Base-by-base conservation (phyloP, 2,329 filamentous ascomycete genomes). In the Fusarium anthophilum region DNA sequence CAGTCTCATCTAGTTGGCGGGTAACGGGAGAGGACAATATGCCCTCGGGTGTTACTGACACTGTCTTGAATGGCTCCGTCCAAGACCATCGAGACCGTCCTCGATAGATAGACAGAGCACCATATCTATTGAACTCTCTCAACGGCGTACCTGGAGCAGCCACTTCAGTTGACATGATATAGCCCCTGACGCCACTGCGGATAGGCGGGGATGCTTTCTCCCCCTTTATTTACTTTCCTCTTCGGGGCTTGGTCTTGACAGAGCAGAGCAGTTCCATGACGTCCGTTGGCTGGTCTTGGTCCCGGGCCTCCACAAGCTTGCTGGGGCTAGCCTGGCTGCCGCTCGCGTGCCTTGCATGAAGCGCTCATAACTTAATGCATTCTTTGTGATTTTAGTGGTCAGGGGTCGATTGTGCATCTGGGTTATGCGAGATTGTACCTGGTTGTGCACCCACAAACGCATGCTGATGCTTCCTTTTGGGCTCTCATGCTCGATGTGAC, bases 181-280 rank as follows among this genome's bases (percentile, higher is more conserved):
- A 59, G 51, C 72, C 72, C 72, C 72, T 73, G 72, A 70, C 72
- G 72, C 72, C 72, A 73, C 61, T 73, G 60, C 57, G 72, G 66
- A 68, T 64, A 69, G 63, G 63, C 59, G 71, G 72, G 63, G 69
- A 66, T 51, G 24, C 28, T 58, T 64, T 63, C 54, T 47, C 55
- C 65, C 67, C 72, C 72, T 75, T 74, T 74, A 72, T 74, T 72
- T 74, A 69, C 72, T 75, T 75, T 73, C 72, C 72, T 63, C 43
- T 62, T 62, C 43, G 66, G 70, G 55, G 60, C 60, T 39, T 67
- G 55, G 60, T 39, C 57, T 59, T 50, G 58, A 72, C 43, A 35
- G 41, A 63, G 62, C 30, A 60, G 54, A 56, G 57, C 71, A 35
- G 55, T 69, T 74, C 55, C 44, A 66, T 59, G 47, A 47, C 68